phyloP scores from a whole-genome alignment of 2,329 filamentous ascomycete genomes.

The Botryotinia calthae region DNA sequence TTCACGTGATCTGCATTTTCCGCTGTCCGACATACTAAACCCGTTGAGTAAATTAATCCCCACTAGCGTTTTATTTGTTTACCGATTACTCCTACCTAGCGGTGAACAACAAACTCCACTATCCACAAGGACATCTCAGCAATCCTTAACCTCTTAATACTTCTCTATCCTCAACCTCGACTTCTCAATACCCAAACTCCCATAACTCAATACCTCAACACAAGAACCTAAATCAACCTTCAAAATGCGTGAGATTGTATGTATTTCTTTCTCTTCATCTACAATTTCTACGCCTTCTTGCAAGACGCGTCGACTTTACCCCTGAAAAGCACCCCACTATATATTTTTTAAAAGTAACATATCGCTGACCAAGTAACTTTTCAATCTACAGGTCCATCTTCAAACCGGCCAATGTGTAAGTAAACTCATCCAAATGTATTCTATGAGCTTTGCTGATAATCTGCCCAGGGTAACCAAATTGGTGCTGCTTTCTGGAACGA shows the following conservation, averaged over 20 bases:
- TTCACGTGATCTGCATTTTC: neutral
- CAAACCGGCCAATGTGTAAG: conserved; percentile 99
- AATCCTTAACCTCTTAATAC: conserved; percentile 28
- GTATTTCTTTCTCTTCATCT: conserved; percentile 39
- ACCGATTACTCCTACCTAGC: conserved; percentile 21
- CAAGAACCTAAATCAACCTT: conserved; percentile 36
- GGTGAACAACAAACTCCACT: conserved; percentile 27
- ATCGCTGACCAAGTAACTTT: conserved; percentile 55
- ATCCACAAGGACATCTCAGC: conserved; percentile 28
- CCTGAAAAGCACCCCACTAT: conserved; percentile 40
- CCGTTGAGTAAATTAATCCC: neutral
- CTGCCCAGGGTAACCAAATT: conserved; percentile 95
- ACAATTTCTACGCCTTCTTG: neutral
- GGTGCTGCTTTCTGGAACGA: conserved; percentile 98
- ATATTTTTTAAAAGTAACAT: conserved; percentile 42
- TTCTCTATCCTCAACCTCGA: conserved; percentile 25
- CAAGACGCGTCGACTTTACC: conserved; percentile 43
- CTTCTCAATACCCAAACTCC: conserved; percentile 18
- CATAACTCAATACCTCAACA: conserved; percentile 21
- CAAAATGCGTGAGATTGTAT: conserved; percentile 75
- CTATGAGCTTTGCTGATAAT: conserved; percentile 29
- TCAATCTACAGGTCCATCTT: conserved; percentile 80
- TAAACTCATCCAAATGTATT: conserved; percentile 34
- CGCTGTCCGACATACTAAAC: neutral
- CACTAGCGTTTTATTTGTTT: conserved; percentile 20